phyloP scores from a whole-genome alignment of 257 asterid species.

The Henckelia pumila region DNA sequence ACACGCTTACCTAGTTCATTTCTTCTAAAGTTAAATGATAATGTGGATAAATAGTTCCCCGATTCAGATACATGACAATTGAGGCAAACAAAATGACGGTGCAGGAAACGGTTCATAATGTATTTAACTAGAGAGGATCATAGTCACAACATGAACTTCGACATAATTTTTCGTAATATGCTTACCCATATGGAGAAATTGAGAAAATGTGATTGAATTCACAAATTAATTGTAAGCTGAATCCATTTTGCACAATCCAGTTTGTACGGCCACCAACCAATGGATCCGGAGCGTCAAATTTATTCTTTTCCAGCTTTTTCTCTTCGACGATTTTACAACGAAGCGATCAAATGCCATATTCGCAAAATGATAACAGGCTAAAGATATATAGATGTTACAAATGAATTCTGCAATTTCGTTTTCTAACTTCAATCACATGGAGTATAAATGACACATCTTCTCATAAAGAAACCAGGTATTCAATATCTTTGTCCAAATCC shows the following conservation, averaged over 20 bases:
- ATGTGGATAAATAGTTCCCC: not conserved
- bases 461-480: too few relatives aligned
- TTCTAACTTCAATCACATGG: conserved; percentile 4
- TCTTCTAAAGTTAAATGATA: not conserved
- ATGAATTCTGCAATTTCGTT: too few relatives aligned
- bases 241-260: too few relatives aligned
- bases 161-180: not conserved
- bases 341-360: too few relatives aligned
- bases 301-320: too few relatives aligned
- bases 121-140: not conserved
- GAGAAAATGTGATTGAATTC: not conserved
- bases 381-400: too few relatives aligned
- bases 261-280: too few relatives aligned
- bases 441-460: not conserved
- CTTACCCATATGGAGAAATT: not conserved
- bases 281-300: too few relatives aligned
- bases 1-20: not conserved
- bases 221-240: too few relatives aligned
- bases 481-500: not conserved
- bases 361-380: too few relatives aligned
- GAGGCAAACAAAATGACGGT: not conserved
- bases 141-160: too few relatives aligned
- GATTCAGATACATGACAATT: not conserved
- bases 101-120: not conserved
- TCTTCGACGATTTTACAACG: too few relatives aligned